These are phyloP conservation scores for Vitellaria paradoxa DNA, from an alignment of 179 eudicot species.

Conservation along the genomic window DNA sequence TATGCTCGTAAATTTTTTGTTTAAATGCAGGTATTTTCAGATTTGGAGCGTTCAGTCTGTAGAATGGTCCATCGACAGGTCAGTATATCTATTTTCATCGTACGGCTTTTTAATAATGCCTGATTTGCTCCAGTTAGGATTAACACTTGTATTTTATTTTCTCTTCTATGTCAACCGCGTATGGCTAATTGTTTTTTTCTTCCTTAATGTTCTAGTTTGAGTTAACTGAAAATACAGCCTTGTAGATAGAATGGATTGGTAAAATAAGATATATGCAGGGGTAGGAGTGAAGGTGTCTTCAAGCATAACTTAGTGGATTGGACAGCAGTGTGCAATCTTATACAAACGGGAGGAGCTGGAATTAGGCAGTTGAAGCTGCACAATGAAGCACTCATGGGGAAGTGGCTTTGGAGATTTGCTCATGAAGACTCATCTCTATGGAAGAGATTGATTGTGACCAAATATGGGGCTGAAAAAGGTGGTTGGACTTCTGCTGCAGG, in stretches of 20 bases:
- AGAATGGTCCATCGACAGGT: constrained; percentile 97
- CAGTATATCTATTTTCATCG: constrained; percentile 9
- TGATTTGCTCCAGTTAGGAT: neutral
- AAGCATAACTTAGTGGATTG: no score
- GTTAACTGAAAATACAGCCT: neutral
- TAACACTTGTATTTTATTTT: neutral
- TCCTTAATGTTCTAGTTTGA: neutral
- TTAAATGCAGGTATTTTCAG: constrained; percentile 71
- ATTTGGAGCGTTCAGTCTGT: constrained; percentile 93
- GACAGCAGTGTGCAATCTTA: no score
- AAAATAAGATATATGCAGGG: neutral
- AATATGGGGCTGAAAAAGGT: no score
- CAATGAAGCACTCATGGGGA: no score
- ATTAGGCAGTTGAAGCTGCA: no score
- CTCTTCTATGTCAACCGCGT: neutral
- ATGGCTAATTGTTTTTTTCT: neutral
- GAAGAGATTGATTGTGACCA: no score
- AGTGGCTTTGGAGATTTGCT: no score
- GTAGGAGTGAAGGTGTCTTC: no score
- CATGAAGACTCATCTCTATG: no score
- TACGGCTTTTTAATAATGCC: neutral
- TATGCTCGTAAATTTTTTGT: neutral
- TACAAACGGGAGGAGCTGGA: no score
- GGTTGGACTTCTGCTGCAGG: no score
- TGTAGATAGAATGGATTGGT: neutral